Conservation (phyloP, 2,329 filamentous ascomycete species). For the Raffaelea ambrosiae region DNA sequence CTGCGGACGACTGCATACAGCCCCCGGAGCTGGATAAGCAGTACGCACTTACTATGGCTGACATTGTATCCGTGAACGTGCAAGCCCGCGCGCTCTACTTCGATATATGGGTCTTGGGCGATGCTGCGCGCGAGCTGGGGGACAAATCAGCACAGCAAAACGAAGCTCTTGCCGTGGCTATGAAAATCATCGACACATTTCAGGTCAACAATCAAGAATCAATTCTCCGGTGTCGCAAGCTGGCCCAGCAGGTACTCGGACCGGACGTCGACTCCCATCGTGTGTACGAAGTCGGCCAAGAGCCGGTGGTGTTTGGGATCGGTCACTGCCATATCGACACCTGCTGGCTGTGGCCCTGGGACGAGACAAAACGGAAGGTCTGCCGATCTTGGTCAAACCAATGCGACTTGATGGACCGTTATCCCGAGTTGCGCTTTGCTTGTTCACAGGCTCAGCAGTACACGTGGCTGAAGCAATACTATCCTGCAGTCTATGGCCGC, state of each 20-base stretch:
- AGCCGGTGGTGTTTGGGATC: conserved; percentile 76
- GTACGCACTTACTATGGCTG: conserved; percentile 66
- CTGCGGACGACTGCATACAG: conserved; percentile 75
- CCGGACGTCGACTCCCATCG: conserved; percentile 73
- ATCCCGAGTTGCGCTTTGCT: conserved; percentile 86
- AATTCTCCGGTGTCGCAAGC: too few species aligned
- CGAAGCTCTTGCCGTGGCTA: conserved; percentile 73
- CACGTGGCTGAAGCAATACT: conserved; percentile 90
- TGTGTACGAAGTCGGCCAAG: conserved; percentile 67
- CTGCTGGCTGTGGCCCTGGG: conserved; percentile 98
- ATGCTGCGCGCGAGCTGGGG: conserved; percentile 87
- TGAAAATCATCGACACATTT: conserved; percentile 86
- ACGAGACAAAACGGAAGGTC: conserved; percentile 94
- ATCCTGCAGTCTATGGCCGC: conserved; percentile 80
- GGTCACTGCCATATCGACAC: conserved; percentile 98
- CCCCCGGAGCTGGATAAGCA: conserved; percentile 79
- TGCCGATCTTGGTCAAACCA: conserved; percentile 95
- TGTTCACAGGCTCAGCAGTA: conserved; percentile 95
- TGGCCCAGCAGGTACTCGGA: conserved; percentile 71
- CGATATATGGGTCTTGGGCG: conserved; percentile 93
- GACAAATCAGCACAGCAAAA: conserved; percentile 83
- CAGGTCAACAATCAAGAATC: too few species aligned
- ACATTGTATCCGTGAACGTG: conserved; percentile 83
- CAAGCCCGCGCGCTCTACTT: conserved; percentile 76
- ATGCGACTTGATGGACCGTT: conserved; percentile 88